Evolutionary conservation across 2,329 filamentous ascomycete genomes (phyloP).

Genomic region (Pestalotiopsis sp.): DNA sequence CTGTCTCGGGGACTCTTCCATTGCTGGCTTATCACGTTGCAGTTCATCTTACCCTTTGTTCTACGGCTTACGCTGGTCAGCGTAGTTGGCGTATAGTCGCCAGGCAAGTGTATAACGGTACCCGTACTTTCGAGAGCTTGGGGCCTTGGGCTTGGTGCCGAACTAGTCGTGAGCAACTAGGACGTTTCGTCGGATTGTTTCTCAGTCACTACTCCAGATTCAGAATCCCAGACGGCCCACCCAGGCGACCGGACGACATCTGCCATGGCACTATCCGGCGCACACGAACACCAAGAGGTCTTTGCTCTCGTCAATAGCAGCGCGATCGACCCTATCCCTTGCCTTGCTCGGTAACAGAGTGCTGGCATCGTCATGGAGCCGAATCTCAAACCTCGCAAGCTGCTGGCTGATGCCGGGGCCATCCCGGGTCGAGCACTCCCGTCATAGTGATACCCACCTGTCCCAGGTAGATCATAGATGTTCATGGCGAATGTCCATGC

Average conservation of each 20-base stretch:
- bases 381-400: background rate
- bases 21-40: background rate
- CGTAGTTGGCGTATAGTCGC: too few relatives aligned
- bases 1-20: background rate
- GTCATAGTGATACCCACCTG: background rate
- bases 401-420: background rate
- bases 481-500: background rate
- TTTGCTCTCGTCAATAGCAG: background rate
- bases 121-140: too few relatives aligned
- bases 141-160: too few relatives aligned
- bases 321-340: background rate
- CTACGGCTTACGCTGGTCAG: background rate
- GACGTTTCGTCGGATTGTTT: background rate
- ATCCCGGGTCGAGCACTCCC: background rate
- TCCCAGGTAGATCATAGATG: too few relatives aligned
- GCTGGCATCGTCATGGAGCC: background rate
- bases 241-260: background rate
- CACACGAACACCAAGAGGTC: background rate
- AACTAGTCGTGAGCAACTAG: background rate
- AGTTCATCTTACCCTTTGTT: background rate
- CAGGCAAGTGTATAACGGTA: too few relatives aligned
- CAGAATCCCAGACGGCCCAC: background rate
- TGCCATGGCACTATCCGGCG: background rate
- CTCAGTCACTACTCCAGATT: background rate
- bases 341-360: background rate